Conservation (phyloP, 2,329 filamentous ascomycete genomes). For the Hymenoscyphus albidus region DNA sequence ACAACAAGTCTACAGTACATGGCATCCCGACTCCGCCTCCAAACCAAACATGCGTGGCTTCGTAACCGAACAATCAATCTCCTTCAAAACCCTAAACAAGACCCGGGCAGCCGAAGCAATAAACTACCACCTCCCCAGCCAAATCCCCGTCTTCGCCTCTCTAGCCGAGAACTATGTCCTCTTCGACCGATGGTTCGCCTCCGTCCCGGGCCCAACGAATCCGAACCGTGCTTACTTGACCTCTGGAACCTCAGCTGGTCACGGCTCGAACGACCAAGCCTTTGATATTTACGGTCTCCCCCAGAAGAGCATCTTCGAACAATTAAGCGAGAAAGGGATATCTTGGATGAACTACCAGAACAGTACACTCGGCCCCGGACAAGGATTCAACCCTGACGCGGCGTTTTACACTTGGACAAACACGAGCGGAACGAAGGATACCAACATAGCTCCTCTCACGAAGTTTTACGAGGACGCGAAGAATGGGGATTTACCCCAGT, state of each 20-base stretch:
- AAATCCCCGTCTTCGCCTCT: constrained; percentile 40
- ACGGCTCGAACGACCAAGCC: constrained; percentile 37
- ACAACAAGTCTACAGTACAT: constrained; percentile 36
- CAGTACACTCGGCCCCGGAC: constrained; percentile 34
- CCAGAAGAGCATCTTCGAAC: constrained; percentile 40
- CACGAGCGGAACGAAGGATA: constrained; percentile 34
- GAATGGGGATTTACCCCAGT: constrained; percentile 41
- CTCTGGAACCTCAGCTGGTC: constrained; percentile 40
- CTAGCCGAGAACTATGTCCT: constrained; percentile 43
- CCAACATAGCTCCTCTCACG: constrained; percentile 37
- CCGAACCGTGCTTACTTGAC: constrained; percentile 35
- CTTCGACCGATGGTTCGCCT: constrained; percentile 43
- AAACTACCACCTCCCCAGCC: constrained; percentile 42
- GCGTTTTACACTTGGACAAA: constrained; percentile 43
- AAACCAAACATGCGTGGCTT: constrained; percentile 39
- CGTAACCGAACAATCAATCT: constrained; percentile 40
- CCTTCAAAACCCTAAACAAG: constrained; percentile 36
- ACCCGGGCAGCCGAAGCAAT: constrained; percentile 41
- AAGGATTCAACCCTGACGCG: constrained; percentile 42
- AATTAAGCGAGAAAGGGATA: constrained; percentile 39
- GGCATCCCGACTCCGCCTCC: constrained; percentile 32
- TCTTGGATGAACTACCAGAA: constrained; percentile 47
- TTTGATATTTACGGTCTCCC: constrained; percentile 37
- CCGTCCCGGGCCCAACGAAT: constrained; percentile 40
- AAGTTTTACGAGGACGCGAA: constrained; percentile 44